These are phyloP conservation scores for Oligophagozyma castellii DNA, from an alignment of 1,139 yeast species.

Conservation along the genomic window DNA sequence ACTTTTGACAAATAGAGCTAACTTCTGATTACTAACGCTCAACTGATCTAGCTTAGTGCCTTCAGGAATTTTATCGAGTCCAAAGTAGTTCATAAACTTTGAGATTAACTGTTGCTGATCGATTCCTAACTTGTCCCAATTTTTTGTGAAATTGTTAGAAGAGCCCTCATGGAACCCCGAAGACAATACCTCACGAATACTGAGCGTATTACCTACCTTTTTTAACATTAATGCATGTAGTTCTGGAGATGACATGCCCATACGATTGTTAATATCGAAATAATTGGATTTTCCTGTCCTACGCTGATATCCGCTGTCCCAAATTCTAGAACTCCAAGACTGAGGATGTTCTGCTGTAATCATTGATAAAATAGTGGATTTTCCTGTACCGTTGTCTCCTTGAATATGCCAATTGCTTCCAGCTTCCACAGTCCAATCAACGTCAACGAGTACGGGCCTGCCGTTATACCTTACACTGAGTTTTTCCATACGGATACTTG, in stretches of 20 bases:
- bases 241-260: slow-evolving; percentile 89
- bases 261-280: slow-evolving; percentile 62
- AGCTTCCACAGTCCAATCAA: slow-evolving; percentile 50
- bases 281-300: slow-evolving; percentile 65
- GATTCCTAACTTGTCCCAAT: slow-evolving; percentile 27
- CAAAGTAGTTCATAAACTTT: slow-evolving; percentile 26
- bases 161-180: slow-evolving; percentile 68
- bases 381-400: slow-evolving; percentile 89
- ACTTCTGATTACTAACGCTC: slow-evolving; percentile 63
- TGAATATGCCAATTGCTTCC: slow-evolving; percentile 83
- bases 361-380: slow-evolving; percentile 71
- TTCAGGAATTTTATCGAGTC: slow-evolving; percentile 23
- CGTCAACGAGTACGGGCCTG: slow-evolving; percentile 40
- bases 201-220: slow-evolving; percentile 24
- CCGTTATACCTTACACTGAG: slow-evolving; percentile 59
- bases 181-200: slow-evolving; percentile 46
- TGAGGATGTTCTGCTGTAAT: slow-evolving; percentile 95
- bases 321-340: slow-evolving; percentile 68
- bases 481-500: slow-evolving; percentile 44
- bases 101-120: slow-evolving; percentile 28
- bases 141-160: slow-evolving; percentile 28
- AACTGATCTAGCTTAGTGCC: slow-evolving; percentile 35
- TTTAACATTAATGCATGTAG: slow-evolving; percentile 71
- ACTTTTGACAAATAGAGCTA: slow-evolving; percentile 63
- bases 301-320: slow-evolving; percentile 53